These are phyloP conservation scores for Edaphochlamys debaryana DNA, from an alignment of 139 green algal genomes.

Conservation along the genomic window DNA sequence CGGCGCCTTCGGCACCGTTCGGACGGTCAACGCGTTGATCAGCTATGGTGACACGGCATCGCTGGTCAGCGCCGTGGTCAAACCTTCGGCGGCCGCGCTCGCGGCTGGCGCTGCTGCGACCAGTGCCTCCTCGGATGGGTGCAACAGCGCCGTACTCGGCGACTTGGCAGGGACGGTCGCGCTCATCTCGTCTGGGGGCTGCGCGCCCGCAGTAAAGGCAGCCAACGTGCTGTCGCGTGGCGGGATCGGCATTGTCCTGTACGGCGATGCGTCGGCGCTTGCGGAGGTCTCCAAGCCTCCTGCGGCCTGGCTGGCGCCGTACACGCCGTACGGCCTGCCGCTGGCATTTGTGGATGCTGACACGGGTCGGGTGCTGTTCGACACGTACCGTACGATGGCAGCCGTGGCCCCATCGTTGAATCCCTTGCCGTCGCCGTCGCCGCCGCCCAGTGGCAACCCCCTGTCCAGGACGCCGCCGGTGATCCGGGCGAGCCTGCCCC, in stretches of 20 bases:
- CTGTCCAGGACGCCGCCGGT: neutral
- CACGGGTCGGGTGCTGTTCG: neutral
- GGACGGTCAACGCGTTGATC: too few species aligned
- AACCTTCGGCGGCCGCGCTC: neutral
- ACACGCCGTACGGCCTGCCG: neutral
- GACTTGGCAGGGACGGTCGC: slow-evolving; percentile 1
- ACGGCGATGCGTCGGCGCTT: neutral
- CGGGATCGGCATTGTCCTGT: slow-evolving; percentile 3
- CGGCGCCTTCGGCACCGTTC: too few species aligned
- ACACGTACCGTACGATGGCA: neutral
- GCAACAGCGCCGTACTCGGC: neutral
- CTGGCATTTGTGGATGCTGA: neutral
- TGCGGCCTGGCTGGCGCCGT: neutral
- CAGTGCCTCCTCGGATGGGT: neutral
- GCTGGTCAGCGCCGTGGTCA: neutral
- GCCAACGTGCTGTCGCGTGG: neutral
- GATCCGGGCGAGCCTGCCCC: too few species aligned
- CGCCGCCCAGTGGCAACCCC: neutral
- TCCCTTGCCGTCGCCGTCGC: too few species aligned
- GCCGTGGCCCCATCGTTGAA: neutral
- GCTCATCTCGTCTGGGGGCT: slow-evolving; percentile 12
- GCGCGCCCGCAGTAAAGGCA: neutral
- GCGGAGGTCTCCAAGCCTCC: neutral
- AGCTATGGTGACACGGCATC: neutral
- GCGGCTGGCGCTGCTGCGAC: neutral